Evolutionary conservation across 495 filamentous ascomycete genomes (phyloP).

Genomic region (Hyaloscypha bicolor): DNA sequence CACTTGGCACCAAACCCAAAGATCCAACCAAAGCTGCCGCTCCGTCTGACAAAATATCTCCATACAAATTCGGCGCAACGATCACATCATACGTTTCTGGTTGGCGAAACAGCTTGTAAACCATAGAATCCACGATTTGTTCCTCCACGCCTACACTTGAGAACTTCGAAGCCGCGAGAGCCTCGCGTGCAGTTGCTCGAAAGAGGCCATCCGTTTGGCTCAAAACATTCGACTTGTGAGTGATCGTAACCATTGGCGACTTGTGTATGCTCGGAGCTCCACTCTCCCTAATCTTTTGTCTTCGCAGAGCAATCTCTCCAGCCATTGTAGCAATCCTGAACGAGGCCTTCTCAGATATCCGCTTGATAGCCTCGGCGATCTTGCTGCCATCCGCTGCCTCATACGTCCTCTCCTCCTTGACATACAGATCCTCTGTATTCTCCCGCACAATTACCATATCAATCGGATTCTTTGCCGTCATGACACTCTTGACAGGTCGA

Average conservation of each 20-base stretch:
- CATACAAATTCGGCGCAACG: constrained; percentile 97
- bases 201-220: constrained; percentile 97
- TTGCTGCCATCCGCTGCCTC: constrained; percentile 66
- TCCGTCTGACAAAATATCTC: constrained; percentile 94
- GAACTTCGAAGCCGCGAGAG: constrained; percentile 68
- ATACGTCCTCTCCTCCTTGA: constrained; percentile 91
- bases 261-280: constrained; percentile 57
- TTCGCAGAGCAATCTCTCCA: constrained; percentile 86
- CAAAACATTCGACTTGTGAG: constrained; percentile 97
- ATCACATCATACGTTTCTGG: constrained; percentile 95
- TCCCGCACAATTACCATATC: constrained; percentile 98
- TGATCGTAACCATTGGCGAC: constrained; percentile 85
- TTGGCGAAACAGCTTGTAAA: constrained; percentile 98
- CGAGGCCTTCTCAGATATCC: constrained; percentile 84
- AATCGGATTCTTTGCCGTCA: constrained; percentile 63
- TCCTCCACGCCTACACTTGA: constrained; percentile 75
- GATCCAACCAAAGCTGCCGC: constrained; percentile 95
- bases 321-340: constrained; percentile 87
- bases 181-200: constrained; percentile 72
- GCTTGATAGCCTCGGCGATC: constrained; percentile 96
- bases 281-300: constrained; percentile 73
- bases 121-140: constrained; percentile 99
- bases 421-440: constrained; percentile 98
- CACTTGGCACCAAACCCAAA: constrained; percentile 89
- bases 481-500: constrained; percentile 88